These are phyloP conservation scores for Spathaspora jeffriesii DNA, from an alignment of 1,139 yeast species.

Conservation along the genomic window DNA sequence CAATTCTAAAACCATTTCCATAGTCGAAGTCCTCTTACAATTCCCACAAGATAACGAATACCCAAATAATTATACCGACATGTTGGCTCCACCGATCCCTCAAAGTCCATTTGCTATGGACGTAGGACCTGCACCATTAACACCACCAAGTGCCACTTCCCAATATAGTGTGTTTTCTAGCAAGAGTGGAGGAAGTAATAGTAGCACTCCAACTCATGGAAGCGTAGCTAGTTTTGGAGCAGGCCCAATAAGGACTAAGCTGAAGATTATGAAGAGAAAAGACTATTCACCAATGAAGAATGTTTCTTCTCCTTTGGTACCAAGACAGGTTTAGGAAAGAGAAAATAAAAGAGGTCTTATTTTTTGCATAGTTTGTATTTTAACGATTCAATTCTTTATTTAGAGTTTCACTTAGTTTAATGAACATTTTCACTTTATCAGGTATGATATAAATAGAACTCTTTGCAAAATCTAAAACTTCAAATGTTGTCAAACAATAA, in stretches of 20 bases:
- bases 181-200: conserved; percentile 14
- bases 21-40: conserved; percentile 29
- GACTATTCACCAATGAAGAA: conserved; percentile 12
- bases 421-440: neutral
- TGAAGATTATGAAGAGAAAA: conserved; percentile 11
- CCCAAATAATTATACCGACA: conserved; percentile 5
- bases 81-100: conserved; percentile 17
- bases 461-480: too few relatives aligned
- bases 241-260: conserved; percentile 9
- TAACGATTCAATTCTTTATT: conserved; percentile 2
- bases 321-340: neutral
- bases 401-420: neutral
- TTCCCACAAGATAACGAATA: conserved; percentile 19
- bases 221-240: conserved; percentile 2
- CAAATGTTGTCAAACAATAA: neutral
- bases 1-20: conserved; percentile 19
- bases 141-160: conserved; percentile 46
- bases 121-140: conserved; percentile 30
- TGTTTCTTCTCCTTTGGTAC: conserved; percentile 9
- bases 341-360: neutral
- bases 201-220: conserved; percentile 26
- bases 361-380: conserved; percentile 1
- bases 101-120: conserved; percentile 26
- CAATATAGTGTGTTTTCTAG: conserved; percentile 43
- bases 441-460: neutral